Base-by-base conservation (phyloP, 2,329 filamentous ascomycete genomes). In the Xylaria digitata region DNA sequence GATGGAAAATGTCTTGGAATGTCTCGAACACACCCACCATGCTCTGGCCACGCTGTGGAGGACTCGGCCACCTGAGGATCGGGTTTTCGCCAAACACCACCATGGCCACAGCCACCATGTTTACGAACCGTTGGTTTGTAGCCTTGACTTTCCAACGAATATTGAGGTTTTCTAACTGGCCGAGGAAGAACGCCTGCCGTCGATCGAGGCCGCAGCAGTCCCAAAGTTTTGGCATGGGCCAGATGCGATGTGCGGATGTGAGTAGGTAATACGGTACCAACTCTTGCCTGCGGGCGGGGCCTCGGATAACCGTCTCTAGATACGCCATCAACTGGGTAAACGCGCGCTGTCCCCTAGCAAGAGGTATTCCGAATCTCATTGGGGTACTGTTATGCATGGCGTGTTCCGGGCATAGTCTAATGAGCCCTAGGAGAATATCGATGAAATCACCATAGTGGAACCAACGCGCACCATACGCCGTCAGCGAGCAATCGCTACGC, bases 111-210 rank as follows among this genome's bases (percentile, higher is more conserved):
- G 26, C 56, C 3, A 49, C 15, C 43, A 45, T 37, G 3, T 0
- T 23, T 1, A 26, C 7, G 45, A 59, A 21, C 15, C 7, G 19
- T 21, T 46, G 40, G 1, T 17, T 19, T 19, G 0, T n/a, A 15
- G 19, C 37, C n/a, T n/a, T n/a, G n/a, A n/a, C n/a, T n/a, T n/a
- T n/a, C 30, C 30, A 0, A n/a, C 19, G 6, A n/a, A 3, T n/a
- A n/a, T n/a, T n/a, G 5, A 6, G 13, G 6, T 54, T 2, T 5
- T 30, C 15, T 11, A 55, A 8, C 2, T n/a, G 15, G 30, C 40
- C 54, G 43, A 59, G 45, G 19, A 59, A 59, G 5, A 17, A 49
- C 13, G 56, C 45, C 2, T 49, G 43, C 23, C 56, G 43, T 13
- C 56, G 56, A 6, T 48, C 32, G 5, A 59, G 30, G 7, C 56